Base-by-base conservation (phyloP, 169 alveolate species). In the Plasmodium vivax region DNA sequence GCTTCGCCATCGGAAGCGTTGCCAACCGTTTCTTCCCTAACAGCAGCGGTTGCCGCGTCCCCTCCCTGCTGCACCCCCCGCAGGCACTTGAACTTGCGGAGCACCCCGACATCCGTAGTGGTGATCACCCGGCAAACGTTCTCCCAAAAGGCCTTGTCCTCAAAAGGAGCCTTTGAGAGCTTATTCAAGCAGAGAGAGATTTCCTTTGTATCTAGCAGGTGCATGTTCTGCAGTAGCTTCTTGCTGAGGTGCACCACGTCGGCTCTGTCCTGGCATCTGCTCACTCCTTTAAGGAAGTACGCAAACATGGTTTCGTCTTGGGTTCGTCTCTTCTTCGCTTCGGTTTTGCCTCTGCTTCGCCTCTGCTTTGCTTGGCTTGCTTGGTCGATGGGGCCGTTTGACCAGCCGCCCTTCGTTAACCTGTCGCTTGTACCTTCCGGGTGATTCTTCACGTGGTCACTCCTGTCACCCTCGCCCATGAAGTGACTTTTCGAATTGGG, bases 131-230 rank as follows among this genome's bases (percentile, higher is more conserved):
- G 32, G 82, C 95, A 82, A 1, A 91, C 77, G 4, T 47, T 23
- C 1, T 71, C 58, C 95, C 95, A 91, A 72, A 91, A 91, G 19
- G n/a, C 19, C 3, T 71, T 45, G 74, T 91, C 95, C 16, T 82
- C 51, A 82, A 68, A 82, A 3, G 43, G 7, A n/a, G 56, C 34
- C 75, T 91, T 91, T 1, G 95, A 80, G 32, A 91, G 74, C 23
- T 91, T 91, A 36, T 91, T 91, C 54, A 91, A 14, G 54, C 95
- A 82, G 19, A 91, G 62, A 1, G 95, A 41, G 82, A 91, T 82
- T 91, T 91, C 95, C 16, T 91, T 36, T 19, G 95, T 47, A 41
- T 91, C 84, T 9, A 91, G 68, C 38, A 23, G 71, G 43, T 43
- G 54, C 54, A 91, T 91, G 19, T 82, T 72, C 27, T 91, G 82